These are phyloP conservation scores for Linum lewisii DNA, from an alignment of 345 rosid species.

Conservation along the genomic window DNA sequence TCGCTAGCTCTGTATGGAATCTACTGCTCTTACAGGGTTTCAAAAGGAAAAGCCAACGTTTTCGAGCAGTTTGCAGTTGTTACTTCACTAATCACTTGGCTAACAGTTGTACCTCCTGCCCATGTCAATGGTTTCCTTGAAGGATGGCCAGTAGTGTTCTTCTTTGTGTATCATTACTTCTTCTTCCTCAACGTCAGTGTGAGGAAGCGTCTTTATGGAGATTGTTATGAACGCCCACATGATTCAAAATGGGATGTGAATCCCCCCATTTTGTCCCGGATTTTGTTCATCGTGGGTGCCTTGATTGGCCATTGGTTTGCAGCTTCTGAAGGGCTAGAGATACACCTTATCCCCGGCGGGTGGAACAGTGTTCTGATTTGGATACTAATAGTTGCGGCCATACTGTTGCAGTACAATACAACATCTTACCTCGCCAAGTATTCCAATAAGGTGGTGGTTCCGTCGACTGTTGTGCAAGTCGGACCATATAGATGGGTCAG, in stretches of 20 bases:
- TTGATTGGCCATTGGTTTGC: slow-evolving; percentile 76
- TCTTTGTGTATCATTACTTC: slow-evolving; percentile 79
- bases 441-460: slow-evolving; percentile 72
- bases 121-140: slow-evolving; percentile 73
- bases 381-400: slow-evolving; percentile 47
- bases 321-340: slow-evolving; percentile 82
- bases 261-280: slow-evolving; percentile 40
- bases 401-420: slow-evolving; percentile 66
- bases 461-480: slow-evolving; percentile 72
- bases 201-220: slow-evolving; percentile 70
- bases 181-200: slow-evolving; percentile 78
- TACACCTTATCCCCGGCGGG: slow-evolving; percentile 63
- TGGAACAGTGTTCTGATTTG: slow-evolving; percentile 66
- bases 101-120: slow-evolving; percentile 81
- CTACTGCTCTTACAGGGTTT: slow-evolving; percentile 51
- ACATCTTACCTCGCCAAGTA: slow-evolving; percentile 82
- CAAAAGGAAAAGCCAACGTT: slow-evolving; percentile 47
- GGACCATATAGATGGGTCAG: slow-evolving; percentile 86
- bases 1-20: slow-evolving; percentile 47
- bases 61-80: slow-evolving; percentile 74
- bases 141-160: slow-evolving; percentile 87
- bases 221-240: slow-evolving; percentile 49
- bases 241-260: slow-evolving; percentile 80
- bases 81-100: slow-evolving; percentile 64
- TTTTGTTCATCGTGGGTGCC: slow-evolving; percentile 51